Evolutionary conservation across 116 monocot genomes (phyloP).

Genomic region (Posidonia oceanica): DNA sequence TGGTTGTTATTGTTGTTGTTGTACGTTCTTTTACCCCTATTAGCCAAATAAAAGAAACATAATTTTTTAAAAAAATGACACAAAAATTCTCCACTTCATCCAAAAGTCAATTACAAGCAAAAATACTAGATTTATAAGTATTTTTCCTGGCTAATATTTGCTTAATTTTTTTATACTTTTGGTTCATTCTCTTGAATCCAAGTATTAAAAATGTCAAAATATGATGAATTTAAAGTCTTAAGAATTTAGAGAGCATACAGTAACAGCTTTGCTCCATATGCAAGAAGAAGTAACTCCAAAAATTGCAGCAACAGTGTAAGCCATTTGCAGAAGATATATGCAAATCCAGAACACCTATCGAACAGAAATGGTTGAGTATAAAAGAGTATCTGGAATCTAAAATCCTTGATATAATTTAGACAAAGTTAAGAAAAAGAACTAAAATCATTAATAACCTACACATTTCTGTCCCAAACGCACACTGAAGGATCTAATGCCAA

Average conservation of each 20-base stretch:
- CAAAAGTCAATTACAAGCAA: too few species aligned
- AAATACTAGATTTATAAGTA: too few species aligned
- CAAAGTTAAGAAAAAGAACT: background rate
- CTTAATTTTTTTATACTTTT: too few species aligned
- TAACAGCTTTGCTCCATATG: constrained; percentile 72
- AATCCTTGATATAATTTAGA: too few species aligned
- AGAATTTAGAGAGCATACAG: constrained; percentile 34
- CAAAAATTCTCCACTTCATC: too few species aligned
- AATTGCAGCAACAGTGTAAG: constrained; percentile 59
- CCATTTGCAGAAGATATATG: constrained; percentile 77
- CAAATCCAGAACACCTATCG: constrained; percentile 92
- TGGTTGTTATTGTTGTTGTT: too few species aligned
- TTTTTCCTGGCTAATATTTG: too few species aligned
- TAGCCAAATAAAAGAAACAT: too few species aligned
- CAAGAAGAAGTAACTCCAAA: constrained; percentile 60
- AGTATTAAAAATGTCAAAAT: too few species aligned
- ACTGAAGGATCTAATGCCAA: constrained; percentile 85
- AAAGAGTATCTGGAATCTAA: background rate
- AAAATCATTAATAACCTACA: constrained; percentile 24
- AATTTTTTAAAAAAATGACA: too few species aligned
- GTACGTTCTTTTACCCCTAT: too few species aligned
- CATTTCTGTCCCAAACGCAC: constrained; percentile 77
- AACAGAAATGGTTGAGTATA: background rate
- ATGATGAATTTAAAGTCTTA: background rate
- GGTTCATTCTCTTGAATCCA: too few species aligned